These are phyloP conservation scores for Verticillium longisporum DNA, from an alignment of 2,329 filamentous ascomycete genomes.

Conservation along the genomic window DNA sequence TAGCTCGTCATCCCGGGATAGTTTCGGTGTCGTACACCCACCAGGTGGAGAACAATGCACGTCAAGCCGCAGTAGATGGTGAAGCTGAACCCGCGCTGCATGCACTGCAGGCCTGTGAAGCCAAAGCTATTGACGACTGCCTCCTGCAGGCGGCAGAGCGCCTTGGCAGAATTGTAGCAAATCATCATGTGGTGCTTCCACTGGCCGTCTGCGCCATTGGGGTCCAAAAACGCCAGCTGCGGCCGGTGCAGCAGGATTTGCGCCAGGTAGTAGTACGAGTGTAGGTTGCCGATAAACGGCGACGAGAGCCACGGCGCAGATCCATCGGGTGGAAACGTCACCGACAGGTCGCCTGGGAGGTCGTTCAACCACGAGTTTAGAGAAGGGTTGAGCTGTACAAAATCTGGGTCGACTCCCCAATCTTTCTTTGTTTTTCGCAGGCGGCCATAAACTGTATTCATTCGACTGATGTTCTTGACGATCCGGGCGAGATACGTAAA, in stretches of 20 bases:
- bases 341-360: constrained; percentile 69
- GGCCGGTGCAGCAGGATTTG: constrained; percentile 84
- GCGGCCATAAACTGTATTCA: constrained; percentile 67
- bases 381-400: constrained; percentile 71
- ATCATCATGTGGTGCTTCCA: constrained; percentile 88
- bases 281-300: constrained; percentile 82
- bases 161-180: constrained; percentile 79
- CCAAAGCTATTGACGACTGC: constrained; percentile 71
- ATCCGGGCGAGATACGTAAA: constrained; percentile 76
- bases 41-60: constrained; percentile 87
- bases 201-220: constrained; percentile 59
- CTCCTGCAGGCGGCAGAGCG: constrained; percentile 81
- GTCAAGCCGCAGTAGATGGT: constrained; percentile 89
- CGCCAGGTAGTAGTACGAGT: constrained; percentile 80
- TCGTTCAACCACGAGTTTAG: constrained; percentile 70
- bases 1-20: background rate
- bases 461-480: constrained; percentile 69
- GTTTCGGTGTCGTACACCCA: constrained; percentile 41
- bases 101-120: constrained; percentile 74
- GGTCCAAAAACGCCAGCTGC: constrained; percentile 73
- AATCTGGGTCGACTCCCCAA: constrained; percentile 81
- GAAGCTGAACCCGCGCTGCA: constrained; percentile 92
- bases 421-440: constrained; percentile 65
- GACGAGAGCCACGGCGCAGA: constrained; percentile 79
- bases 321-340: constrained; percentile 71